phyloP scores from a whole-genome alignment of 352 stramenopile species.

The Pythium phragmiticola region DNA sequence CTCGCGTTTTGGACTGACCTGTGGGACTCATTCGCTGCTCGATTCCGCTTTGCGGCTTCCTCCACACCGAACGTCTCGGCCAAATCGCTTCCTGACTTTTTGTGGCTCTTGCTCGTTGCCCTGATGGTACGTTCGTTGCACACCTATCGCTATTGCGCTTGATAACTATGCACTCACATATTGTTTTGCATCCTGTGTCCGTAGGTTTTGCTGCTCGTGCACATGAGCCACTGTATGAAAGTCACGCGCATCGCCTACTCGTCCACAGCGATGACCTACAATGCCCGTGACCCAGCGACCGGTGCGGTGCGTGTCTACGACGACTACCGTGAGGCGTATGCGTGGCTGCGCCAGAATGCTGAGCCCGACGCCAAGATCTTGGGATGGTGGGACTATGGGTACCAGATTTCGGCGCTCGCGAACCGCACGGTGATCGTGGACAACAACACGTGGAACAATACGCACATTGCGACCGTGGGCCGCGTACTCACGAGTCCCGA shows the following conservation, averaged over 20 bases:
- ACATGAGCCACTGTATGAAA: slow-evolving; percentile 57
- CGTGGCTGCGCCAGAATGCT: slow-evolving; percentile 79
- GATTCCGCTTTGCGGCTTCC: background rate
- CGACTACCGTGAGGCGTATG: slow-evolving; percentile 82
- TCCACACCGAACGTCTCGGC: slow-evolving; percentile 2
- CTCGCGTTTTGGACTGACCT: slow-evolving; percentile 14
- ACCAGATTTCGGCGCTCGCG: slow-evolving; percentile 77
- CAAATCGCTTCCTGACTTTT: slow-evolving; percentile 9
- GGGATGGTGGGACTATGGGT: slow-evolving; percentile 88
- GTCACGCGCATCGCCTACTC: slow-evolving; percentile 77
- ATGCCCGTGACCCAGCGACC: slow-evolving; percentile 55
- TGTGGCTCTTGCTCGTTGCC: slow-evolving; percentile 50
- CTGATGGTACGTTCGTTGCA: slow-evolving; percentile 40
- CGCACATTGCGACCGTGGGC: slow-evolving; percentile 94
- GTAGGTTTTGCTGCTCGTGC: slow-evolving; percentile 66
- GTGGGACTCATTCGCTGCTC: slow-evolving; percentile 11
- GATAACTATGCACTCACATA: background rate
- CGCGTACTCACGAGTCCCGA: slow-evolving; percentile 72
- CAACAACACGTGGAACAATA: slow-evolving; percentile 98
- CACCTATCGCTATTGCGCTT: too few relatives aligned
- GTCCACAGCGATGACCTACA: slow-evolving; percentile 73
- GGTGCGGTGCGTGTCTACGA: slow-evolving; percentile 49
- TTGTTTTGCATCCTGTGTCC: slow-evolving; percentile 10
- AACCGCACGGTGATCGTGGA: slow-evolving; percentile 90
- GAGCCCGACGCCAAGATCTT: slow-evolving; percentile 65